Evolutionary conservation across 352 stramenopile genomes (phyloP), one percentile per base, ranked within the genome.

Genomic region (Phytophthora colocasiae): DNA sequence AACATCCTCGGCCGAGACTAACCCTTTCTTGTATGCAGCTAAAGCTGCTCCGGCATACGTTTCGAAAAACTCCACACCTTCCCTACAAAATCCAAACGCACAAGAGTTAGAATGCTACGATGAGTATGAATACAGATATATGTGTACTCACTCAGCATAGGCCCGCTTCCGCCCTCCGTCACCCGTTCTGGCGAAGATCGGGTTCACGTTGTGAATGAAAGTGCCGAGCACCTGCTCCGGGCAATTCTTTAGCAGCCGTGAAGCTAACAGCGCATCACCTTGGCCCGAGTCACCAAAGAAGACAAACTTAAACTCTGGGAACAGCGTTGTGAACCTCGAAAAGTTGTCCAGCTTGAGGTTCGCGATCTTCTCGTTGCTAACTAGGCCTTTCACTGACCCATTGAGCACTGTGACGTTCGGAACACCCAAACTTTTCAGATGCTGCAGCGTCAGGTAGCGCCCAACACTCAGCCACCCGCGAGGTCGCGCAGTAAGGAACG

Each of bases 211-310:
- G 66, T 95, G 87, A 63, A 95, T 93, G 62, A 95, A 93, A 26
- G 80, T 83, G 29, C 58, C 85, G 11, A 93, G 73, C 40, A 95
- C 81, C 54, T 90, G 82, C 0, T 78, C 62, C 1, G 80, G 78
- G 31, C 85, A 93, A 29, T 54, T 63, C 41, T 78, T 60, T 6
- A 93, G 65, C 50, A 95, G 46, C 32, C 72, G 77, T 4, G 83
- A 93, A 38, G 87, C 87, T 14, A 93, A 61, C 29, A 93, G 54
- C 10, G 85, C 82, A 53, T 95, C 87, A 11, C 87, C 87, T 69
- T 95, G 87, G 0, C 87, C 87, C 15, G 82, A 92, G 48, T 95
- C 87, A 1, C 87, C 87, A 51, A 95, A 93, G 63, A 95, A 95
- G 6, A 95, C 81, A 54, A 95, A 95, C 49, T 89, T 85, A 64